Evolutionary conservation across 1,284 basidiomycete species (phyloP), one percentile per base, ranked within the genome.

Genomic region (Moniliella sp.): DNA sequence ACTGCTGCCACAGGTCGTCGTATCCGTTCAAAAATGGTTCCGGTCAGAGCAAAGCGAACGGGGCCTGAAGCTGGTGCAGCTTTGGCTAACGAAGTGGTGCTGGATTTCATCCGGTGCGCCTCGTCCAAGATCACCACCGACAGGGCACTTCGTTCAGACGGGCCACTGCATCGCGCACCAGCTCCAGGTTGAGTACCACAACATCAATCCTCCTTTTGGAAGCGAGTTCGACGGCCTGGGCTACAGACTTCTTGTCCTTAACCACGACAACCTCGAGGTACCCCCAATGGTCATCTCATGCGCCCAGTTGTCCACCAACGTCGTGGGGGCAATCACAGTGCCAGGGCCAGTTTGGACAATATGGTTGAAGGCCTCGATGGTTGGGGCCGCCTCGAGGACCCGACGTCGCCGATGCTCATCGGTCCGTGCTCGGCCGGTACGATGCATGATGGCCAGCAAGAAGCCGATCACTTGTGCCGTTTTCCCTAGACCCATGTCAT

Each of bases 1-100:
- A 37, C 7, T 47, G 21, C 0, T 76, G 76, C 73, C 77, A 81
- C 32, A 84, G 63, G 55, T 86, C 82, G 27, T 71, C 67, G 46
- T 81, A 80, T 0, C 71, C 70, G 45, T 84, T 86, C 51, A 86
- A 81, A 23, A 86, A 78, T 74, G 5, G 75, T 78, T 5, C 80
- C 65, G 0, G 78, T 82, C 28, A 84, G 63, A 1, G 78, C 80
- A 46, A 80, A 78, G 1, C 80, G 71, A 2, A 66, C 56, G 10
- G 39, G 51, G 48, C 75, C 0, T 52, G 35, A 47, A 82, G 77
- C 27, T 64, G 66, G 41, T 74, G 69, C 41, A 75, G 73, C 0
- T 77, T 74, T 17, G 57, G 33, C 0, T 75, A 73, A 5, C 72
- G 70, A 44, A 74, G 17, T 70, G 70, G 21, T 53, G 1, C 72